Evolutionary conservation across 2,329 filamentous ascomycete species (phyloP).

Genomic region (Dichotomopilus funicola): DNA sequence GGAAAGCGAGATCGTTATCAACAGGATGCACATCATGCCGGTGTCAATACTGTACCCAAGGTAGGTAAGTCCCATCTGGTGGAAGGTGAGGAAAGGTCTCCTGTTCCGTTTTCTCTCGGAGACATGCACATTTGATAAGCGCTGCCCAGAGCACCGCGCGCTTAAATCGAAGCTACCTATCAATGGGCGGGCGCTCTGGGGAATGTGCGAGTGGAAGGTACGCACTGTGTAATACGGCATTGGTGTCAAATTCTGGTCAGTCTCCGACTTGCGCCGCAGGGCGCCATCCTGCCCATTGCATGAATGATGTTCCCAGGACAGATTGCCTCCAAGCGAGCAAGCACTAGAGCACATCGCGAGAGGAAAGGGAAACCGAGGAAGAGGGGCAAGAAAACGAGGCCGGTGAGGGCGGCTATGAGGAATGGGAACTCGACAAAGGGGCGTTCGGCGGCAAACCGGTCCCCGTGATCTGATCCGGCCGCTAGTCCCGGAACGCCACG

Average conservation of each 20-base stretch:
- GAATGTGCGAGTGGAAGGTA: background rate
- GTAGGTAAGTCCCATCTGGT: too few species aligned
- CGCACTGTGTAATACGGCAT: slow-evolving; percentile 4
- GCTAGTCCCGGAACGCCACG: background rate
- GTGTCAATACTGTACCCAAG: too few species aligned
- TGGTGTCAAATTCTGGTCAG: background rate
- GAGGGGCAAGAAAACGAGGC: background rate
- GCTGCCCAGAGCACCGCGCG: background rate
- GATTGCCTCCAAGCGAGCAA: background rate
- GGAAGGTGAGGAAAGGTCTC: too few species aligned
- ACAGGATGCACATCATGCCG: too few species aligned
- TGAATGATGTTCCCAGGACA: too few species aligned
- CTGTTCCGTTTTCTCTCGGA: too few species aligned
- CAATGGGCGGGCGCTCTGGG: background rate
- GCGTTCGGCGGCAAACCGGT: slow-evolving; percentile 3
- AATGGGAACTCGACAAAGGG: background rate
- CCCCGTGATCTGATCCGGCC: slow-evolving; percentile 5
- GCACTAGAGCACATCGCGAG: background rate
- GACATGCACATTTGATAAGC: too few species aligned
- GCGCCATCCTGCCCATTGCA: background rate
- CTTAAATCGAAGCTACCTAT: background rate
- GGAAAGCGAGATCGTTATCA: background rate
- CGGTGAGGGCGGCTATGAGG: too few species aligned
- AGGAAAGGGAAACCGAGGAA: background rate
- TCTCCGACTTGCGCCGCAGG: background rate